phyloP scores from a whole-genome alignment of 768 basidiomycete genomes.

The Serendipita sp. region DNA sequence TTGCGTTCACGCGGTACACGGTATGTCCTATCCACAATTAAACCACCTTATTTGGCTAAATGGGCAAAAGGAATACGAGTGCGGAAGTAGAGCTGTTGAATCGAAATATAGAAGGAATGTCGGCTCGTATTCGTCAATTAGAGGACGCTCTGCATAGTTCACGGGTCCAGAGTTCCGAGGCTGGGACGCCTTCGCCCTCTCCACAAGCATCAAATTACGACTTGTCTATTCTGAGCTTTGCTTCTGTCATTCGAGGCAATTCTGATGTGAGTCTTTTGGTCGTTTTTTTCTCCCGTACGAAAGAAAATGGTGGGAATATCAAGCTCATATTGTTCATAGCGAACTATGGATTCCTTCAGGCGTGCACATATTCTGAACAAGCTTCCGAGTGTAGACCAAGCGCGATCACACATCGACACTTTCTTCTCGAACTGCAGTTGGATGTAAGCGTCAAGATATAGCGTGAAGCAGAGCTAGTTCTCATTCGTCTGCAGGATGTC shows the following conservation, averaged over 20 bases:
- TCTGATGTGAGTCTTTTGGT: not conserved
- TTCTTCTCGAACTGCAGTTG: not conserved
- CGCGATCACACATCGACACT: not conserved
- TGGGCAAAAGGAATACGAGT: not conserved
- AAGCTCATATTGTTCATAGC: not conserved
- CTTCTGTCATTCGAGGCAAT: not conserved
- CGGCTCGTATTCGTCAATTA: not conserved
- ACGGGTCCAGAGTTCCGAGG: not conserved
- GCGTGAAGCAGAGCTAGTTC: not conserved
- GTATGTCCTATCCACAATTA: not conserved
- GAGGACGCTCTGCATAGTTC: not conserved
- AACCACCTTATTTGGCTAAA: not conserved
- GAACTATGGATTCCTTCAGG: not conserved
- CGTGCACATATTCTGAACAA: not conserved
- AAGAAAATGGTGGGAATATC: not conserved
- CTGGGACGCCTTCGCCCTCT: not conserved
- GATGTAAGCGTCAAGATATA: not conserved
- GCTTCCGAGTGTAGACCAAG: not conserved
- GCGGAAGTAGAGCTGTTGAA: not conserved
- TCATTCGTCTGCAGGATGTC: not conserved
- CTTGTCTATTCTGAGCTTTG: not conserved
- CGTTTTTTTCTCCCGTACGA: not conserved
- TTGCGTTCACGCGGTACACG: not conserved
- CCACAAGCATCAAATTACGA: not conserved
- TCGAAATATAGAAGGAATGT: not conserved